Conservation (phyloP, 2,329 filamentous ascomycete genomes). For the Aspergillus chevalieri region DNA sequence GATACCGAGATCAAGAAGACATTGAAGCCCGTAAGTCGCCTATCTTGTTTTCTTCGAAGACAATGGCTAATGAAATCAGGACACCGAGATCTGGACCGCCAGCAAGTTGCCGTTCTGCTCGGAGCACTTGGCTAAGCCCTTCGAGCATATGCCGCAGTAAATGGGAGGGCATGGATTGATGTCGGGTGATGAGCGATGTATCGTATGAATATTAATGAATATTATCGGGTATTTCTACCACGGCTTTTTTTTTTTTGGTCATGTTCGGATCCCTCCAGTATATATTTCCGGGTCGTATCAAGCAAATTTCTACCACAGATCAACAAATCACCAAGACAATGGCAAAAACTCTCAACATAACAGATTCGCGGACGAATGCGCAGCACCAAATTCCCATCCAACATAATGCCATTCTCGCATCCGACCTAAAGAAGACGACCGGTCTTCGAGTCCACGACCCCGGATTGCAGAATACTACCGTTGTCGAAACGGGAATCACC, state of each 20-base stretch:
- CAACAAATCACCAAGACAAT: too few relatives aligned
- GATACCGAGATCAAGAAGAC: constrained; percentile 60
- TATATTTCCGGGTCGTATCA: too few relatives aligned
- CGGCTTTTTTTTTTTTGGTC: constrained; percentile 6
- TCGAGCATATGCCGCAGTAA: constrained; percentile 59
- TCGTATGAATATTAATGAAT: background rate
- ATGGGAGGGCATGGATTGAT: background rate
- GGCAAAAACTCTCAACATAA: constrained; percentile 13
- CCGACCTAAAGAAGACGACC: constrained; percentile 18
- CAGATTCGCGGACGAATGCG: constrained; percentile 22
- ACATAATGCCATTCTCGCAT: constrained; percentile 22
- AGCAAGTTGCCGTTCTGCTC: constrained; percentile 65
- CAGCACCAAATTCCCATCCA: constrained; percentile 25
- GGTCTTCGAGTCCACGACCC: constrained; percentile 30
- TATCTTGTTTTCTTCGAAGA: background rate
- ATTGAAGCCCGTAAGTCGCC: constrained; percentile 50
- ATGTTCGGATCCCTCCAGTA: too few relatives aligned
- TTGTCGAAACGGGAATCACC: constrained; percentile 24
- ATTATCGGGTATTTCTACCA: constrained; percentile 7
- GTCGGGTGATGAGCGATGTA: background rate
- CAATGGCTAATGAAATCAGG: constrained; percentile 13
- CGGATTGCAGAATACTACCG: constrained; percentile 29
- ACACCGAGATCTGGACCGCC: constrained; percentile 65
- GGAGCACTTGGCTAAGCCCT: constrained; percentile 58
- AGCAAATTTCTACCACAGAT: too few relatives aligned